phyloP scores from a whole-genome alignment of 768 basidiomycete species.

The Tricholomella constricta region DNA sequence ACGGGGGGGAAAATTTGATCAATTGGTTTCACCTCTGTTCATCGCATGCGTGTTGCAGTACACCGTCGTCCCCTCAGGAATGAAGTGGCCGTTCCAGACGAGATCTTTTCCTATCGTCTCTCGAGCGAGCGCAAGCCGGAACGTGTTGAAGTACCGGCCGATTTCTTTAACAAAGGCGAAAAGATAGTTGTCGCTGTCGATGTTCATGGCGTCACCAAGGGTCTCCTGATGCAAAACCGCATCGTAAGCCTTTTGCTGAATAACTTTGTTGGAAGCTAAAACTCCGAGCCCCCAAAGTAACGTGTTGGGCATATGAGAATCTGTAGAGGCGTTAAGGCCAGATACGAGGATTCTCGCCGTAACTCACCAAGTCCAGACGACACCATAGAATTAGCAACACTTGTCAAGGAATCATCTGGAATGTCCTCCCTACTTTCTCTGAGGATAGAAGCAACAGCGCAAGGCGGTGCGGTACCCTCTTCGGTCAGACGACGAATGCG shows the following conservation, averaged over 20 bases:
- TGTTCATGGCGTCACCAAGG: slow-evolving; percentile 7
- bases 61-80: slow-evolving; percentile 17
- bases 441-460: slow-evolving; percentile 14
- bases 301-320: slow-evolving; percentile 19
- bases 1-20: too few species aligned
- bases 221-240: slow-evolving; percentile 11
- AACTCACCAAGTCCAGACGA: slow-evolving; percentile 17
- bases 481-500: slow-evolving; percentile 4
- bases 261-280: slow-evolving; percentile 9
- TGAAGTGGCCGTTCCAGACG: slow-evolving; percentile 17
- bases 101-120: slow-evolving; percentile 19
- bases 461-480: slow-evolving; percentile 11
- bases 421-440: slow-evolving; percentile 12
- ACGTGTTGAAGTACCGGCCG: slow-evolving; percentile 18
- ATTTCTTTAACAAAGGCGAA: slow-evolving; percentile 18
- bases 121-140: slow-evolving; percentile 14
- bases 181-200: slow-evolving; percentile 14
- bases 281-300: slow-evolving; percentile 18
- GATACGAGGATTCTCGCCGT: not conserved
- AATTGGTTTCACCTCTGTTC: slow-evolving; percentile 5
- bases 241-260: slow-evolving; percentile 16
- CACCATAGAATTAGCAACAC: slow-evolving; percentile 20
- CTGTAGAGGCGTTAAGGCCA: not conserved
- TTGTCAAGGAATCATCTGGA: slow-evolving; percentile 15
- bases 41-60: slow-evolving; percentile 19